phyloP scores from a whole-genome alignment of 2,329 filamentous ascomycete species.

The Calycina marina region DNA sequence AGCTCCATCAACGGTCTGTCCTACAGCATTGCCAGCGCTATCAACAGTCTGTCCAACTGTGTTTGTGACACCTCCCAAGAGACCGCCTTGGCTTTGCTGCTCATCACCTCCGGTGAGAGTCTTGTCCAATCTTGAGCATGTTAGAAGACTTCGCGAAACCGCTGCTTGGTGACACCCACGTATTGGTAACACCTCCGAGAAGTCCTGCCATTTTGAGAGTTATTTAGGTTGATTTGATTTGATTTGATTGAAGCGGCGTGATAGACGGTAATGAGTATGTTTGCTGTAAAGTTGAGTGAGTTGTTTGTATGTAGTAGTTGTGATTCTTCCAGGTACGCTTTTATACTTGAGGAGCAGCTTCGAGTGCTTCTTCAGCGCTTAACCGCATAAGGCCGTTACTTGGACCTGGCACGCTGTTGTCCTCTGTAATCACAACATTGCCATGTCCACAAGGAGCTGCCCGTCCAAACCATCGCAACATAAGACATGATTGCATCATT shows the following conservation, averaged over 20 bases:
- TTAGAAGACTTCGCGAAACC: too few species aligned
- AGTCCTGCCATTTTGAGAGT: neutral
- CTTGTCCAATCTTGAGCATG: too few species aligned
- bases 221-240: neutral
- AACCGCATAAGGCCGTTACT: too few species aligned
- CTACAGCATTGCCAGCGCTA: constrained; percentile 22
- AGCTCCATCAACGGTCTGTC: constrained; percentile 20
- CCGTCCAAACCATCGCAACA: too few species aligned
- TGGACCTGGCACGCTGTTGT: too few species aligned
- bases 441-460: too few species aligned
- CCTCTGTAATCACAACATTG: too few species aligned
- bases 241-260: too few species aligned
- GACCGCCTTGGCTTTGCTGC: constrained; percentile 25
- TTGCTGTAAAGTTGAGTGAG: neutral
- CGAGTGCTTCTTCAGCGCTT: too few species aligned
- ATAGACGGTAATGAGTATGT: neutral
- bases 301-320: neutral
- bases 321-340: too few species aligned
- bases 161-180: neutral
- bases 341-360: too few species aligned
- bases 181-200: neutral
- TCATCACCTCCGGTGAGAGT: constrained; percentile 26
- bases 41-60: constrained; percentile 24
- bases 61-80: constrained; percentile 22
- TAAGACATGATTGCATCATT: neutral